phyloP scores from a whole-genome alignment of 257 asterid species.

The Solanum arcanum region DNA sequence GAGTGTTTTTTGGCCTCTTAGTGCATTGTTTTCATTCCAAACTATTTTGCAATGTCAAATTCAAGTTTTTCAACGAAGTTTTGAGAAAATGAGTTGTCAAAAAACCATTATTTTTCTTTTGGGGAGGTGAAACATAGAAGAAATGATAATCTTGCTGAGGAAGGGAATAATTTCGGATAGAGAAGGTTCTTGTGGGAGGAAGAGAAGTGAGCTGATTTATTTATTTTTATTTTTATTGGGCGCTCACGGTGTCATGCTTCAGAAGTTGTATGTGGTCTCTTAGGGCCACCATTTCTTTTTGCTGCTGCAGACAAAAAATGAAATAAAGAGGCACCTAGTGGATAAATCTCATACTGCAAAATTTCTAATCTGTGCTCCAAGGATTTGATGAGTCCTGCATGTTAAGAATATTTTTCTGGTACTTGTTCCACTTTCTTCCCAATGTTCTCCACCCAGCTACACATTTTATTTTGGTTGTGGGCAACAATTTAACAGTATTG shows the following conservation, averaged over 20 bases:
- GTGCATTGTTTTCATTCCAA: neutral
- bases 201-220: neutral
- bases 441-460: neutral
- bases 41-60: neutral
- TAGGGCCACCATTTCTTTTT: neutral
- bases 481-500: neutral
- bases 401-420: neutral
- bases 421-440: neutral
- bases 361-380: neutral
- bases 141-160: no score
- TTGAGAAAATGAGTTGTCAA: no score
- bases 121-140: no score
- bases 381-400: neutral
- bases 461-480: neutral
- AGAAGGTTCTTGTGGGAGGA: no score
- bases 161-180: no score
- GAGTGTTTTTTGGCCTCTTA: neutral
- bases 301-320: neutral
- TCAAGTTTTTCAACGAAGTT: no score
- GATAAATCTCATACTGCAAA: neutral
- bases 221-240: neutral
- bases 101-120: no score
- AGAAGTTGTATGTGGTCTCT: neutral
- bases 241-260: neutral
- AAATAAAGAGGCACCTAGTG: neutral